Evolutionary conservation across 768 basidiomycete species (phyloP).

Genomic region (Lepiota brunneoincarnata): DNA sequence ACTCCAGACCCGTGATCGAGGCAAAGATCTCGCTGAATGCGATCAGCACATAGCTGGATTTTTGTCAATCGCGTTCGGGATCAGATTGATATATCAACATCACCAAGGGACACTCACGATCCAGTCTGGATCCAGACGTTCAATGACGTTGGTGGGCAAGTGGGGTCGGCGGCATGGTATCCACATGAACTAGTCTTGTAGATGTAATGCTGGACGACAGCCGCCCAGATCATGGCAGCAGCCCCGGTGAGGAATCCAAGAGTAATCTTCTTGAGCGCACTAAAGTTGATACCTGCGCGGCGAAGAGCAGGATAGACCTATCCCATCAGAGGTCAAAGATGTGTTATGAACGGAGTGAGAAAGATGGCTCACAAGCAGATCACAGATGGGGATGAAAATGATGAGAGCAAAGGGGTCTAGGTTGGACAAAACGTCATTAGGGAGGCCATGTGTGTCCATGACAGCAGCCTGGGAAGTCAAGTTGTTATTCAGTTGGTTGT

Average conservation of each 20-base stretch:
- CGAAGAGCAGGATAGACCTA: slow-evolving; percentile 59
- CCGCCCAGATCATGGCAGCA: slow-evolving; percentile 68
- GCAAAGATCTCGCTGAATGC: slow-evolving; percentile 77
- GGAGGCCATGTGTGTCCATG: slow-evolving; percentile 67
- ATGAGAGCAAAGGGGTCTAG: slow-evolving; percentile 75
- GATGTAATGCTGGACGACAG: slow-evolving; percentile 69
- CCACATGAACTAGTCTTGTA: slow-evolving; percentile 66
- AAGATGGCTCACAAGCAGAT: slow-evolving; percentile 42
- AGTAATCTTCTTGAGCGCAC: slow-evolving; percentile 55
- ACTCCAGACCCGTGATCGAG: slow-evolving; percentile 80
- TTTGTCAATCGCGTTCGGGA: neutral
- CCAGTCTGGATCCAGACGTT: slow-evolving; percentile 80
- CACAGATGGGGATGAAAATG: slow-evolving; percentile 67
- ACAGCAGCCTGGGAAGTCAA: slow-evolving; percentile 77
- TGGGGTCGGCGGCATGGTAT: slow-evolving; percentile 40
- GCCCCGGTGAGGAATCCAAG: slow-evolving; percentile 55
- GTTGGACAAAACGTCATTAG: slow-evolving; percentile 78
- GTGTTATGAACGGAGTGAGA: neutral
- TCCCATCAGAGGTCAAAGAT: neutral
- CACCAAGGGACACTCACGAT: slow-evolving; percentile 38
- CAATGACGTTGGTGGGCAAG: slow-evolving; percentile 49
- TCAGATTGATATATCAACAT: neutral
- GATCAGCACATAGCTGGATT: slow-evolving; percentile 56
- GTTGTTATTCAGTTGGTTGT: slow-evolving; percentile 79
- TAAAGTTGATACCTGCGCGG: slow-evolving; percentile 52